A percentile compares a stretch with the other conserved stretches of the same genome.
Evolutionary conservation across 768 basidiomycete genomes (phyloP).

Genomic region (Hygrocybe coccinea): DNA sequence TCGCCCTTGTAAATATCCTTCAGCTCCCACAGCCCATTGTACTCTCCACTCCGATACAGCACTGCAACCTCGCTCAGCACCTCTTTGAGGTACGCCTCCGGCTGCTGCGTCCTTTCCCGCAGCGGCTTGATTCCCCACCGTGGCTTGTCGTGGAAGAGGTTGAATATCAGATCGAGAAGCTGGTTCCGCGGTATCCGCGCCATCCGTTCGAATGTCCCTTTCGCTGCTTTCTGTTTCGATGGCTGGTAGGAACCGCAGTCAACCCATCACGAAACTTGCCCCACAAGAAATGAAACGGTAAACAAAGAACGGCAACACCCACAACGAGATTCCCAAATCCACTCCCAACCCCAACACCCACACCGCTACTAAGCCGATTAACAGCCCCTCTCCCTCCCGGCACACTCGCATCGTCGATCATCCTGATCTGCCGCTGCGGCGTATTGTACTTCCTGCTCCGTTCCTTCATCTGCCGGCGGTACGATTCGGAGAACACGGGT

Average conservation of each 20-base stretch:
- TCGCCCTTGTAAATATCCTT: conserved; percentile 66
- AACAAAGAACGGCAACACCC: too few species aligned
- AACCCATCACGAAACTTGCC: too few species aligned
- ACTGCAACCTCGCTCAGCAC: conserved; percentile 71
- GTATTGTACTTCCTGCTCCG: conserved; percentile 63
- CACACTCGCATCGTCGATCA: conserved; percentile 68
- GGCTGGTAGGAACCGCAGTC: too few species aligned
- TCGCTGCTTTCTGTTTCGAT: conserved; percentile 61
- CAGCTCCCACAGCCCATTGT: conserved; percentile 76
- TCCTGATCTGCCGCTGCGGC: conserved; percentile 58
- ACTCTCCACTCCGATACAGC: conserved; percentile 74
- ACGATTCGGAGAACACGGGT: conserved; percentile 61
- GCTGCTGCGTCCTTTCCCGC: conserved; percentile 78
- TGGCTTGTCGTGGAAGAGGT: conserved; percentile 69
- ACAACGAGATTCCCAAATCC: conserved; percentile 67
- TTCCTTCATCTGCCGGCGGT: conserved; percentile 68
- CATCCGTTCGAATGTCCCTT: conserved; percentile 80
- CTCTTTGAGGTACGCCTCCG: conserved; percentile 83
- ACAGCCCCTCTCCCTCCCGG: conserved; percentile 67
- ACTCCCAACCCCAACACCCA: conserved; percentile 50
- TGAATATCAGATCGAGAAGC: conserved; percentile 78
- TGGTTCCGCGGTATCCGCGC: conserved; percentile 89
- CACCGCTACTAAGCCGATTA: conserved; percentile 75
- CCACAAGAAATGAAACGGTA: conserved; percentile 8
- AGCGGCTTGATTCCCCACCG: conserved; percentile 77